Conservation (phyloP, 257 asterid genomes). For the Thymus mandschuricus region DNA sequence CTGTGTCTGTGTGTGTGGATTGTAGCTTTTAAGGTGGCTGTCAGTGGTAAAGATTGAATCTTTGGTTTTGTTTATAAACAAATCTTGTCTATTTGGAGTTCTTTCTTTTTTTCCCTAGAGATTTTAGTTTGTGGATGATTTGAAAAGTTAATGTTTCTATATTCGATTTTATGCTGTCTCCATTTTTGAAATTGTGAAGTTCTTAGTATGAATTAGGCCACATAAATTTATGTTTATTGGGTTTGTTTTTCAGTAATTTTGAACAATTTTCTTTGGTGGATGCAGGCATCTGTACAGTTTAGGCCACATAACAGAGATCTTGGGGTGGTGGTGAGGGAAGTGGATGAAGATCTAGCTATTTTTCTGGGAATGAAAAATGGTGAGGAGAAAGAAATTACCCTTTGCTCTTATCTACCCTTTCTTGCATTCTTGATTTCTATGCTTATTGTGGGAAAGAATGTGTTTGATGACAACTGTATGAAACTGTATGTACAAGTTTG, state of each 20-base stretch:
- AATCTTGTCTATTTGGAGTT: neutral
- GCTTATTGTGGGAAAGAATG: too few relatives aligned
- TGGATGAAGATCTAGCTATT: constrained; percentile 67
- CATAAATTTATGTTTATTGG: constrained; percentile 8
- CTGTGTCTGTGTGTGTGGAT: constrained; percentile 1
- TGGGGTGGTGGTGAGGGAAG: constrained; percentile 79
- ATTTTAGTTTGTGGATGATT: neutral
- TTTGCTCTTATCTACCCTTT: constrained; percentile 6
- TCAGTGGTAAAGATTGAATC: constrained; percentile 17
- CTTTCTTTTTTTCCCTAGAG: neutral
- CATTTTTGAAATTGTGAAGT: constrained; percentile 13
- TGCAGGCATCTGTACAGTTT: constrained; percentile 64
- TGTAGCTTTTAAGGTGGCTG: constrained; percentile 23
- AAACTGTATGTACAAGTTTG: too few relatives aligned
- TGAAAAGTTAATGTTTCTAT: constrained; percentile 1
- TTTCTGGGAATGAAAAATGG: constrained; percentile 41
- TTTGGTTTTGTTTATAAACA: constrained; percentile 14
- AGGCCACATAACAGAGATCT: constrained; percentile 66
- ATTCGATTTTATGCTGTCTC: constrained; percentile 16
- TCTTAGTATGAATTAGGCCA: constrained; percentile 11
- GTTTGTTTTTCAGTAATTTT: neutral
- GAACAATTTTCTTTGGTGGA: constrained; percentile 24
- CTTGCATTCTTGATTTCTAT: neutral
- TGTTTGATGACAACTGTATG: too few relatives aligned
- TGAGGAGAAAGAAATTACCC: constrained; percentile 26